These are phyloP conservation scores for Tolypocladium inflatum DNA, from an alignment of 2,329 filamentous ascomycete genomes.

Conservation along the genomic window DNA sequence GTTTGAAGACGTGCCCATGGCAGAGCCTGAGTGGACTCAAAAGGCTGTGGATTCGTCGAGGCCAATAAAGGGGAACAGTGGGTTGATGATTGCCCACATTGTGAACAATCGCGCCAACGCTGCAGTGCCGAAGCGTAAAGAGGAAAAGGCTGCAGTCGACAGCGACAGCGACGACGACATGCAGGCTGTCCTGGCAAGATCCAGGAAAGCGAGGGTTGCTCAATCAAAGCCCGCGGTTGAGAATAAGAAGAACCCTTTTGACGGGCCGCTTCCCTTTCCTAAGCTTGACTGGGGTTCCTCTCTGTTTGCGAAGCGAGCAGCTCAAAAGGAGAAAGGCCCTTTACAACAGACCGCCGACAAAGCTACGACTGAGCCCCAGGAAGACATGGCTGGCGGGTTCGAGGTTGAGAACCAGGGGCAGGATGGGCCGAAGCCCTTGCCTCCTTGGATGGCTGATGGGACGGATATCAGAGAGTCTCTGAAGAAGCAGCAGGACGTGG, in stretches of 20 bases:
- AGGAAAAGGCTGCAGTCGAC: slow-evolving; percentile 17
- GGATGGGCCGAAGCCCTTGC: slow-evolving; percentile 49
- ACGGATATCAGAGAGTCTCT: slow-evolving; percentile 57
- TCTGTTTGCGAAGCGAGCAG: slow-evolving; percentile 38
- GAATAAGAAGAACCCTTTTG: slow-evolving; percentile 54
- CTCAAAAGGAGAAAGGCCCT: slow-evolving; percentile 10
- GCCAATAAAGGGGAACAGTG: slow-evolving; percentile 40
- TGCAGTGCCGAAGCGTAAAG: slow-evolving; percentile 35
- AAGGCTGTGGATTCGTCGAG: slow-evolving; percentile 38
- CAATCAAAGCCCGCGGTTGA: slow-evolving; percentile 28
- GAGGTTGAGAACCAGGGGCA: slow-evolving; percentile 37
- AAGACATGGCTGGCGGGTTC: slow-evolving; percentile 56
- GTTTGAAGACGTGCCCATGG: slow-evolving; percentile 39
- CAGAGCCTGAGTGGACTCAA: slow-evolving; percentile 45
- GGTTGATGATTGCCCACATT: slow-evolving; percentile 59
- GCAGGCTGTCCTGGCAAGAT: slow-evolving; percentile 63
- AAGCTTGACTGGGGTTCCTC: slow-evolving; percentile 64
- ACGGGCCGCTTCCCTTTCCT: slow-evolving; percentile 83
- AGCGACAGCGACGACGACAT: slow-evolving; percentile 78
- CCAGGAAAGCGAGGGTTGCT: slow-evolving; percentile 48
- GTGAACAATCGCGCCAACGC: slow-evolving; percentile 66
- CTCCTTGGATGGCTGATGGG: slow-evolving; percentile 63
- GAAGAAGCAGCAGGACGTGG: slow-evolving; percentile 46
- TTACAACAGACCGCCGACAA: slow-evolving; percentile 14
- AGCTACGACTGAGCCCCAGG: slow-evolving; percentile 23